These are phyloP conservation scores for Avicennia marina DNA, from an alignment of 257 asterid species.

Conservation along the genomic window DNA sequence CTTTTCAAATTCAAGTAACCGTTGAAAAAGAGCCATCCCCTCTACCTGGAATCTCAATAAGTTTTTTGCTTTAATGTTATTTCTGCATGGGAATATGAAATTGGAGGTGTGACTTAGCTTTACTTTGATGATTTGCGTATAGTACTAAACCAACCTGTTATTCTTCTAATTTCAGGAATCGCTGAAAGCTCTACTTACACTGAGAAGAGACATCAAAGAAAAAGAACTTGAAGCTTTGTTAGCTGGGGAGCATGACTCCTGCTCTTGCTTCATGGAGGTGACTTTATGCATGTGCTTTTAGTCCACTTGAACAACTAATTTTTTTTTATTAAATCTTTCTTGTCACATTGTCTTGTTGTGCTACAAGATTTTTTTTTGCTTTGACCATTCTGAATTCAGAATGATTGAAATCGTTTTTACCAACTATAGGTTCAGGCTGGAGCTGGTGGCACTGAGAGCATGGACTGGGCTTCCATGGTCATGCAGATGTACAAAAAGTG, in stretches of 20 bases:
- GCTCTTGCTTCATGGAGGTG: conserved; percentile 94
- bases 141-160: background rate
- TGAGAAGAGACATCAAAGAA: conserved; percentile 67
- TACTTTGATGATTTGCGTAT: background rate
- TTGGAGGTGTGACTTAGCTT: background rate
- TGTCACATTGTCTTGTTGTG: background rate
- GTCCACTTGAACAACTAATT: background rate
- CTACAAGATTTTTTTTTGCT: background rate
- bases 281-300: background rate
- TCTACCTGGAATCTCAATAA: no score
- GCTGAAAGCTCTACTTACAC: conserved; percentile 50
- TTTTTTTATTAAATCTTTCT: background rate
- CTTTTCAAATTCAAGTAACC: no score
- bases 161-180: conserved; percentile 59
- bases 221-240: conserved; percentile 91
- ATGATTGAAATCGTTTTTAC: no score
- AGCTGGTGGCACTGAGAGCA: conserved; percentile 99
- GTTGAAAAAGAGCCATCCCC: no score
- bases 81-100: no score
- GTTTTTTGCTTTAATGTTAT: no score
- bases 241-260: conserved; percentile 79
- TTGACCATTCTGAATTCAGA: background rate
- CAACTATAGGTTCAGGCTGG: conserved; percentile 93
- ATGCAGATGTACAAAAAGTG: conserved; percentile 92
- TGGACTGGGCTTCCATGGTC: conserved; percentile 98